Evolutionary conservation across 2,329 filamentous ascomycete species (phyloP).

Genomic region (Aspergillus hiratsukae): DNA sequence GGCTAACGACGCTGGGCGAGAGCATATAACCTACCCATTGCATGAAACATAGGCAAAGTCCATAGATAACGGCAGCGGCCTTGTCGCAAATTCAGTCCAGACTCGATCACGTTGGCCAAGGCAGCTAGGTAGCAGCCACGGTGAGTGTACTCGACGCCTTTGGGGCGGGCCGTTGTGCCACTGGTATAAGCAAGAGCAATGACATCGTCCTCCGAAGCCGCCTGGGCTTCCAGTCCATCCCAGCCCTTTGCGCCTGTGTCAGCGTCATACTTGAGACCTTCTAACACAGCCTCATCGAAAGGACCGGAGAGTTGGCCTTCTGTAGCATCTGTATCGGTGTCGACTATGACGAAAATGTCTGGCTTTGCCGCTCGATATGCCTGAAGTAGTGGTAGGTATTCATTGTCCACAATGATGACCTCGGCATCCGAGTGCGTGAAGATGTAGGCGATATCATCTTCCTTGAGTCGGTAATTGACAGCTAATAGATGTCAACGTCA

Average conservation of each 20-base stretch:
- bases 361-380: slow-evolving; percentile 59
- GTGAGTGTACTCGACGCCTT: slow-evolving; percentile 90
- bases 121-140: slow-evolving; percentile 81
- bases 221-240: slow-evolving; percentile 67
- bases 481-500: slow-evolving; percentile 28
- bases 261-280: slow-evolving; percentile 70
- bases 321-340: slow-evolving; percentile 75
- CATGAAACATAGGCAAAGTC: slow-evolving; percentile 84
- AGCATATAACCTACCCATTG: slow-evolving; percentile 44
- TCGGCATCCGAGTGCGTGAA: slow-evolving; percentile 85
- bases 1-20: not conserved
- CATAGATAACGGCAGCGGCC: slow-evolving; percentile 79
- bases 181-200: slow-evolving; percentile 91
- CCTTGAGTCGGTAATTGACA: slow-evolving; percentile 70
- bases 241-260: slow-evolving; percentile 67
- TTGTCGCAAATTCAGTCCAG: slow-evolving; percentile 67
- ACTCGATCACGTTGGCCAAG: slow-evolving; percentile 82
- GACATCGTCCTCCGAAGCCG: slow-evolving; percentile 70
- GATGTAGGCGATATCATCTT: slow-evolving; percentile 85
- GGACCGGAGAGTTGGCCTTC: slow-evolving; percentile 70
- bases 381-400: slow-evolving; percentile 68
- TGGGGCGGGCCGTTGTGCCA: slow-evolving; percentile 85
- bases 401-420: slow-evolving; percentile 77
- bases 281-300: slow-evolving; percentile 77
- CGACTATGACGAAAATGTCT: slow-evolving; percentile 67